Base-by-base conservation (phyloP, 2,329 filamentous ascomycete genomes). In the Epichloe bromicola region DNA sequence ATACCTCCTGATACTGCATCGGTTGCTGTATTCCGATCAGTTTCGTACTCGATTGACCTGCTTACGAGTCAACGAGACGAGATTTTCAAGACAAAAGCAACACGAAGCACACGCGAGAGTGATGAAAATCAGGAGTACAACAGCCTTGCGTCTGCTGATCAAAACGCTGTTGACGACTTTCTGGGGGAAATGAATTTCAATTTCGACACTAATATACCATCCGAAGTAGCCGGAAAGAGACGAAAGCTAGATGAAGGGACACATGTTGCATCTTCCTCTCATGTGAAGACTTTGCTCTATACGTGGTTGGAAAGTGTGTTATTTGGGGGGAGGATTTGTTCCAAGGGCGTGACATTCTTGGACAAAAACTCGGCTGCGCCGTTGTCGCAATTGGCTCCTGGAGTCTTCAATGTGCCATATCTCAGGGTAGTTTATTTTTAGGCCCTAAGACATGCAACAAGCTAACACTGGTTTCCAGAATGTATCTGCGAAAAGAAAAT, bases 371-470 rank as follows among this genome's bases (percentile, higher is more conserved):
- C 54, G 15, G 41, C 55, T 3, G 54, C 55, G 12, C 58, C 63
- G 7, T 56, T 70, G 10, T 54, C 55, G 2, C 52, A 51, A 3
- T 44, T 70, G 5, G 59, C 60, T 4, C 68, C 68, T 0, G 64
- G 64, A 15, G 65, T 70, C 15, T 70, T 70, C 30, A 56, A 68
- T 47, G 56, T 65, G 26, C 55, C 59, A 15, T 68, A 68, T 56
- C 57, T 70, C 12, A 61, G 62, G 55, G 68, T 68, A 58, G 37
- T 26, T 5, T 20, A 12, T 23, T 38, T 3, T n/a, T 4, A 51
- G 15, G 6, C 20, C 17, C 5, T 2, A 11, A n/a, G 20, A 12
- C 1, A 12, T 7, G 15, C 5, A 10, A 11, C 7, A n/a, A 39
- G 33, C 55, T 60, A 26, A 58, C 17, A 11, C 10, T 11, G 6